A percentile compares a stretch with the other conserved stretches of the same genome.
Evolutionary conservation across 2,329 filamentous ascomycete species (phyloP).

Genomic region (Alternaria viburni): DNA sequence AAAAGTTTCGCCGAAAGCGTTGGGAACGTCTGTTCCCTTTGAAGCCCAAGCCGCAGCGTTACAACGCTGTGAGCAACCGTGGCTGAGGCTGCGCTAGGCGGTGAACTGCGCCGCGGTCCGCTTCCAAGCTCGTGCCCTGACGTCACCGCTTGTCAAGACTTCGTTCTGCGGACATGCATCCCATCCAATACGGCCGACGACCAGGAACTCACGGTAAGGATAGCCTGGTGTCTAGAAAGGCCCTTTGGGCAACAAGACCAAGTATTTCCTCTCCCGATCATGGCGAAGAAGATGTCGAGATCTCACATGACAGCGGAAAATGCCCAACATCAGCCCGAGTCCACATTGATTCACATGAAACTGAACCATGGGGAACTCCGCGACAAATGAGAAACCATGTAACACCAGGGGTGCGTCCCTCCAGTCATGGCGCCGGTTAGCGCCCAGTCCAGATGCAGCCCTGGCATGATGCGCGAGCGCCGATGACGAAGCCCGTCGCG

Average conservation of each 20-base stretch:
- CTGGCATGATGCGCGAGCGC: conserved; percentile 15
- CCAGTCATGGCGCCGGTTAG: conserved; percentile 19
- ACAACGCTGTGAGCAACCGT: conserved; percentile 8
- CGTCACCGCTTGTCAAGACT: conserved; percentile 22
- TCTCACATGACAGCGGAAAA: neutral
- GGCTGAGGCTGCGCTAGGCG: conserved; percentile 16
- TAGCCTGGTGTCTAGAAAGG: conserved; percentile 15
- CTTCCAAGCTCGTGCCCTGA: conserved; percentile 15
- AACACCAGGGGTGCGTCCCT: conserved; percentile 7
- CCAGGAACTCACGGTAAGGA: conserved; percentile 21
- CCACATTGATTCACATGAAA: conserved; percentile 2
- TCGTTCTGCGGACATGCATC: conserved; percentile 14
- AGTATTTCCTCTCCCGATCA: neutral
- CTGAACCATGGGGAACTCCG: conserved; percentile 1
- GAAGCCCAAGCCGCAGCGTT: neutral
- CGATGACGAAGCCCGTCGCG: conserved; percentile 37
- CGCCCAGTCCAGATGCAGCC: conserved; percentile 17
- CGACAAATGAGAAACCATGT: conserved; percentile 17
- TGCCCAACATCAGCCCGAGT: conserved; percentile 28
- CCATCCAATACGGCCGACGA: conserved; percentile 21
- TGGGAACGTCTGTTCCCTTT: neutral
- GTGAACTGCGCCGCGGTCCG: conserved; percentile 5
- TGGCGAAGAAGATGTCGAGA: neutral
- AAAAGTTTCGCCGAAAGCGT: neutral
- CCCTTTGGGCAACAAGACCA: conserved; percentile 6